A percentile compares a stretch with the other conserved stretches of the same genome.
Conservation (phyloP, 2,329 filamentous ascomycete genomes). For the Orbilia ellipsospora region DNA sequence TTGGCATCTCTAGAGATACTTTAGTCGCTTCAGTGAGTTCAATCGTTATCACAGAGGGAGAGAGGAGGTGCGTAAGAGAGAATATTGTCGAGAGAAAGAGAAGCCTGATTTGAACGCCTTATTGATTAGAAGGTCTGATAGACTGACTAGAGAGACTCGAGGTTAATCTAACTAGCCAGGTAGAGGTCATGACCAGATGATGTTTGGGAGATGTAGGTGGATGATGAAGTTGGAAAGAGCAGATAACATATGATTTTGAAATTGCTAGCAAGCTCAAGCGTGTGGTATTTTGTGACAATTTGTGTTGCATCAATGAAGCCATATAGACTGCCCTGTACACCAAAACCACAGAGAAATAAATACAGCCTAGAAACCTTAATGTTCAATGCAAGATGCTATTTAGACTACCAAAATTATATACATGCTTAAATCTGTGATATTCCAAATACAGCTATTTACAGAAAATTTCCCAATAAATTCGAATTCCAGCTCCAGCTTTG, state of each 20-base stretch:
- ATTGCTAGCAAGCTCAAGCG: background rate
- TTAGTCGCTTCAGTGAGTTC: background rate
- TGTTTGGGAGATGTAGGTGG: background rate
- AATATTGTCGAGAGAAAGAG: no score
- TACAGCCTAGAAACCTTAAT: background rate
- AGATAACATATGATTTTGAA: background rate
- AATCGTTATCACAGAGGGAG: background rate
- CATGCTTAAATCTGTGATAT: background rate
- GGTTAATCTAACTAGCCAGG: background rate
- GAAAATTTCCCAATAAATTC: background rate
- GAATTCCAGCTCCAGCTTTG: no score
- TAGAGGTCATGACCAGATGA: background rate
- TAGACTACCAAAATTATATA: background rate
- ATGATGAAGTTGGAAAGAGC: background rate
- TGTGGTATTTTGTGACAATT: conserved; percentile 3
- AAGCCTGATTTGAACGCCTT: no score
- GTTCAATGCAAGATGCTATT: background rate
- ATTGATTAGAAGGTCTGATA: background rate
- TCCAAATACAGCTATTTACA: background rate
- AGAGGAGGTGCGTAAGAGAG: background rate
- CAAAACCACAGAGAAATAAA: background rate
- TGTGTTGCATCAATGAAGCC: background rate
- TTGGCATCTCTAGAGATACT: conserved; percentile 16
- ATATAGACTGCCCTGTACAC: no score
- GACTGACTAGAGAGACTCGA: background rate